A percentile compares a stretch with the other conserved stretches of the same genome.
phyloP scores from a whole-genome alignment of 441 rosid genomes.

The Geranium incanum region DNA sequence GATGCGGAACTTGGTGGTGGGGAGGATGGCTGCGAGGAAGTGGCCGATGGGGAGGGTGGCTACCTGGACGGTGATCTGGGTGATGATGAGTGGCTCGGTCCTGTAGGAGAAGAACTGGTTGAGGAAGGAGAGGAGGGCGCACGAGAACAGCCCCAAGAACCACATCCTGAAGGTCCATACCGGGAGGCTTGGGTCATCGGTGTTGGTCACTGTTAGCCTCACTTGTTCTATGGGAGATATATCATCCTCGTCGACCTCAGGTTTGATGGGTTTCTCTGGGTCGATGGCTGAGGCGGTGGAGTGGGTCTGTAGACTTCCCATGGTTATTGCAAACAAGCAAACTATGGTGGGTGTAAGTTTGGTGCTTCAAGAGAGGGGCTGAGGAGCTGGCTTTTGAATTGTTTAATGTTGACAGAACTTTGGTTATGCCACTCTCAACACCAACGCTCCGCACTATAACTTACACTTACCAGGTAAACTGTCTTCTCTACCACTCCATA shows the following conservation, averaged over 20 bases:
- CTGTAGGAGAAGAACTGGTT: conserved; percentile 85
- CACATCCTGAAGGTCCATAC: conserved; percentile 96
- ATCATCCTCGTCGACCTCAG: conserved; percentile 31
- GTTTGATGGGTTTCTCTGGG: conserved; percentile 26
- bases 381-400: neutral
- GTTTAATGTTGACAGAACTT: neutral
- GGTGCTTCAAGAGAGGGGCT: neutral
- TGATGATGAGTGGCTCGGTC: conserved; percentile 67
- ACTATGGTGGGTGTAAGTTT: neutral
- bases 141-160: conserved; percentile 62
- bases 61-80: conserved; percentile 76
- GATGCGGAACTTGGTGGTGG: conserved; percentile 42
- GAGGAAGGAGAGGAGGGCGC: conserved; percentile 63
- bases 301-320: neutral
- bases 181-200: conserved; percentile 66
- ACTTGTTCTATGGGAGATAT: conserved; percentile 69
- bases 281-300: conserved; percentile 18
- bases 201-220: conserved; percentile 65
- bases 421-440: neutral
- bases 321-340: neutral
- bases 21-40: conserved; percentile 60
- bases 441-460: too few species aligned
- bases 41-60: conserved; percentile 72
- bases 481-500: too few species aligned
- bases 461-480: too few species aligned